Percentiles rank a stretch among this genome's conserved stretches.
Conservation (phyloP, 2,329 filamentous ascomycete genomes). For the Bimuria novae-zelandiae region DNA sequence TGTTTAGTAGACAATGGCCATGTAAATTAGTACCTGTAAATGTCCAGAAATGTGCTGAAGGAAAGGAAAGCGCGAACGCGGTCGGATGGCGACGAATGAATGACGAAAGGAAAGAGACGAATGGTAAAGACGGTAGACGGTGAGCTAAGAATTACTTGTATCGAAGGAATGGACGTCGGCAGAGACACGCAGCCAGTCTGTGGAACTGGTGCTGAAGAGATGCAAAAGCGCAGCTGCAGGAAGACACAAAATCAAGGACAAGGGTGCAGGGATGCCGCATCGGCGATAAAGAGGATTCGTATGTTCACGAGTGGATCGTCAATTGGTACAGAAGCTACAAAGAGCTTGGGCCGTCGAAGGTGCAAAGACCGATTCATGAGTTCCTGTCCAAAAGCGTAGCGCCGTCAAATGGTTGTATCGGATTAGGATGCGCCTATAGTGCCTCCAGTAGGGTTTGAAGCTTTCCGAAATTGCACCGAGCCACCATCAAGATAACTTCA, state of each 20-base stretch:
- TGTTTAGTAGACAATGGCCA: conserved; percentile 29
- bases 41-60: conserved; percentile 6
- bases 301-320: conserved; percentile 29
- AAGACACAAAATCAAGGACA: conserved; percentile 11
- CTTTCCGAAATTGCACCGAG: conserved; percentile 36
- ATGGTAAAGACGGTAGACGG: conserved; percentile 15
- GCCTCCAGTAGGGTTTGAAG: conserved; percentile 24
- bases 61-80: conserved; percentile 8
- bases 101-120: conserved; percentile 23
- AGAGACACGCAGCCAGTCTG: conserved; percentile 28
- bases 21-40: conserved; percentile 26
- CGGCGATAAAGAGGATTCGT: conserved; percentile 27
- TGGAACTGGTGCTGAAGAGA: conserved; percentile 28
- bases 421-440: conserved; percentile 27
- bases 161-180: conserved; percentile 31
- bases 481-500: conserved; percentile 24
- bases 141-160: conserved; percentile 23
- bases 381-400: conserved; percentile 19
- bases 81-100: conserved; percentile 10
- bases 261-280: conserved; percentile 21
- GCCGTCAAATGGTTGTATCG: conserved; percentile 31
- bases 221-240: conserved; percentile 24
- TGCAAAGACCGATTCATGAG: conserved; percentile 18
- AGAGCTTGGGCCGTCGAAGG: conserved; percentile 25
- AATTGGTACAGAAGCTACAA: conserved; percentile 25